Evolutionary conservation across 257 asterid genomes (phyloP).

Genomic region (Fraxinus quadrangulata): DNA sequence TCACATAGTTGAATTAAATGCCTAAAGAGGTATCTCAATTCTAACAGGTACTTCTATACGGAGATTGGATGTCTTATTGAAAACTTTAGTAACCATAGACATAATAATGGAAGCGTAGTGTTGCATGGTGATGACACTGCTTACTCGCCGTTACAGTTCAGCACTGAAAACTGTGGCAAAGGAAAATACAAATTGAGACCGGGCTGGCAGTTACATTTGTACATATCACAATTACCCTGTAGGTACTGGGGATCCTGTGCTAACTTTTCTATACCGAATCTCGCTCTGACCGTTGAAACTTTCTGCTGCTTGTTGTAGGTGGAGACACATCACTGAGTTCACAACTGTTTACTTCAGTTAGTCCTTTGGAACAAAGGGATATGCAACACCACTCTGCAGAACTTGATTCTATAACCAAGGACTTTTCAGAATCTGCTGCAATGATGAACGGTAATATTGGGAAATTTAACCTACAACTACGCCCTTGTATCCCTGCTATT

Average conservation of each 20-base stretch:
- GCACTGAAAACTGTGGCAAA: constrained; percentile 36
- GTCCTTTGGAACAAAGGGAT: constrained; percentile 29
- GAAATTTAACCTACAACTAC: neutral
- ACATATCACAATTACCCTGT: constrained; percentile 90
- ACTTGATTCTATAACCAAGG: neutral
- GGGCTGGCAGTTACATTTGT: constrained; percentile 76
- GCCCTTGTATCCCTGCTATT: neutral
- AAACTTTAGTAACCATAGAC: constrained; percentile 31
- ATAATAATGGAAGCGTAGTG: constrained; percentile 27
- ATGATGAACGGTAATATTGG: constrained; percentile 43
- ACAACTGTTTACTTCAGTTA: constrained; percentile 41
- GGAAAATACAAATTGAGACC: constrained; percentile 50
- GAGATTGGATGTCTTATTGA: constrained; percentile 48
- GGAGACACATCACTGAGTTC: constrained; percentile 67
- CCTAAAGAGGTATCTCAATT: constrained; percentile 26
- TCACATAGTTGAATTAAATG: neutral
- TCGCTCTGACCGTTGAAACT: constrained; percentile 7
- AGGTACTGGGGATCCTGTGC: constrained; percentile 35
- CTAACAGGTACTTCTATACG: constrained; percentile 65
- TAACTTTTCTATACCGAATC: constrained; percentile 19
- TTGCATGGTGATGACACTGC: constrained; percentile 33
- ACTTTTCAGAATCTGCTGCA: constrained; percentile 28
- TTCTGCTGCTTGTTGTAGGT: constrained; percentile 44
- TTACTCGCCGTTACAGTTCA: constrained; percentile 42
- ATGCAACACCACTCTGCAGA: constrained; percentile 19